A percentile compares a stretch with the other conserved stretches of the same genome.
phyloP scores from a whole-genome alignment of 805 yeast species.

The Metschnikowia koreensis region DNA sequence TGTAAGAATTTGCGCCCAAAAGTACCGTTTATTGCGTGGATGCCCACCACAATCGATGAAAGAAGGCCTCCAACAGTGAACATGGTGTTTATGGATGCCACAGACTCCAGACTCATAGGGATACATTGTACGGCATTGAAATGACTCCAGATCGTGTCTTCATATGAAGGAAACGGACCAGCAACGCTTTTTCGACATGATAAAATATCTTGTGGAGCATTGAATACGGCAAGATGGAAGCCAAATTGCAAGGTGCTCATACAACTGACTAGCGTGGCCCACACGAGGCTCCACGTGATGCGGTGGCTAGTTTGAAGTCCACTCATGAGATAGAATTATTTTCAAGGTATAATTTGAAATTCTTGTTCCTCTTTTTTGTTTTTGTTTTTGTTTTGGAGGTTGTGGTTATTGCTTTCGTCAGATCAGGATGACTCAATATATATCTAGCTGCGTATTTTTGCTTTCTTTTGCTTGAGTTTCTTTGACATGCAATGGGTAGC shows the following conservation, averaged over 20 bases:
- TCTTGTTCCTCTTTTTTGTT: too few species aligned
- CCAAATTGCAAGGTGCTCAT: slow-evolving; percentile 41
- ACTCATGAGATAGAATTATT: slow-evolving; percentile 1
- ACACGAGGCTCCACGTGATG: slow-evolving; percentile 29
- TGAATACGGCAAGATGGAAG: slow-evolving; percentile 38
- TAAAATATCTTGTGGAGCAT: slow-evolving; percentile 32
- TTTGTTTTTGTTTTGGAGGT: too few species aligned
- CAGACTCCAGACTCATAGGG: slow-evolving; percentile 23
- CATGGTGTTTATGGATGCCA: slow-evolving; percentile 32
- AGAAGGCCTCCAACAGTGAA: slow-evolving; percentile 39
- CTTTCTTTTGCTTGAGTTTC: too few species aligned
- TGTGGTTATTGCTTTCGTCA: not conserved
- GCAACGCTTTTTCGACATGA: slow-evolving; percentile 24
- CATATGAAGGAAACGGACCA: slow-evolving; percentile 16
- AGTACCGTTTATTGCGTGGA: slow-evolving; percentile 21
- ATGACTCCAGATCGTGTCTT: slow-evolving; percentile 28
- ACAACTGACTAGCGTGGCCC: slow-evolving; percentile 36
- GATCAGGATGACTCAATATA: not conserved
- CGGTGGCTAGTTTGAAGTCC: slow-evolving; percentile 10
- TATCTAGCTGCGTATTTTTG: not conserved
- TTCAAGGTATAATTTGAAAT: too few species aligned
- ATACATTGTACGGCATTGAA: slow-evolving; percentile 28
- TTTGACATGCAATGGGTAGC: not conserved
- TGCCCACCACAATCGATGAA: slow-evolving; percentile 30
- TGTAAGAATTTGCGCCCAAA: slow-evolving; percentile 27